Base-by-base conservation (phyloP, 352 stramenopile genomes). In the Saprolegnia parasitica region DNA sequence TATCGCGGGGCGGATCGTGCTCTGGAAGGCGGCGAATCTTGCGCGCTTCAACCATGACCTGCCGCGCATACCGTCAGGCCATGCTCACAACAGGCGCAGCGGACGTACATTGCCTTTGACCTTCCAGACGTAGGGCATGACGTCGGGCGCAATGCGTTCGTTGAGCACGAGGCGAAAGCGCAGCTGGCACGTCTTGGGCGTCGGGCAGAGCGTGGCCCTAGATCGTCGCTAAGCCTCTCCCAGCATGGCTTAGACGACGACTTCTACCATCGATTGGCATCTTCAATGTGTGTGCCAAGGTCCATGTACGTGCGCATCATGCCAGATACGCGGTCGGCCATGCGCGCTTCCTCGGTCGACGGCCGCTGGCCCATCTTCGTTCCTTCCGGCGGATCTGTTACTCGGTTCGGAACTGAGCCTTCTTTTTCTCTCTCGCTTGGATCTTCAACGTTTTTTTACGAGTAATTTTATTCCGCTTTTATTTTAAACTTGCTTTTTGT, bases 131-230 rank as follows among this genome's bases (percentile, higher is more conserved):
- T 89, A 89, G 46, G 84, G 84, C 72, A 92, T 70, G 49, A 92
- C 62, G 55, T 92, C 79, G 0, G 76, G 68, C 55, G 84, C 81
- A 16, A 88, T 72, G 24, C 81, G 78, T 55, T 81, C 74, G 58
- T 89, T 81, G n/a, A 92, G 71, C 5, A 92, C 75, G 50, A 92
- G 78, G 67, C 81, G 82, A 61, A 92, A 92, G 64, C 81, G 80
- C 52, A 92, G 66, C 47, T 86, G 81, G 68, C 84, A 92, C 24
- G 81, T 88, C 76, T 89, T 89, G 39, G 84, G 84, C 21, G 84
- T 92, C 18, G 81, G 71, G 75, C 81, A 92, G 60, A 88, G 73
- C 56, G 76, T 76, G 2, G 84, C 84, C 84, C 84, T 88, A 55
- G 6, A 63, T 42, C 56, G 35, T 20, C 35, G 16, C 6, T 29